Conservation (phyloP, 176 grass and related monocot genomes). For the Saccharum officinarum region DNA sequence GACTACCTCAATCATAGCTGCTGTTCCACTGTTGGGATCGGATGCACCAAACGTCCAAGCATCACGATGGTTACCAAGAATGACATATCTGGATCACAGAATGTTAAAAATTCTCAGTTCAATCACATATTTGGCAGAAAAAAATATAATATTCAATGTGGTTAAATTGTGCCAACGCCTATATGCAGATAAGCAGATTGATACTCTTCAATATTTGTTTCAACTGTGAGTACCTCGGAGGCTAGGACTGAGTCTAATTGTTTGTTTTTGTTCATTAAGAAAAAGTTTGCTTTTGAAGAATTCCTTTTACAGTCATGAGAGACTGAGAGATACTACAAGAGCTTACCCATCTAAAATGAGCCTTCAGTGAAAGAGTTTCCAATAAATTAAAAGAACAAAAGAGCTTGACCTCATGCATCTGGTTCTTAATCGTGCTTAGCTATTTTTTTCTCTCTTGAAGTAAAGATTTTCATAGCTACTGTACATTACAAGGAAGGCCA, state of each 20-base stretch:
- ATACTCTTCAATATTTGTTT: neutral
- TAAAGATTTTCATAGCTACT: neutral
- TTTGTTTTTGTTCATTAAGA: neutral
- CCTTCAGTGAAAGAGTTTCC: neutral
- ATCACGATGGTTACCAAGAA: slow-evolving; percentile 93
- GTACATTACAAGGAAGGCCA: neutral
- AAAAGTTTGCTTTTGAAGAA: neutral
- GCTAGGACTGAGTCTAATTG: neutral
- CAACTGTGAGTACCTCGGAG: neutral
- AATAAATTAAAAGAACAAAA: no score
- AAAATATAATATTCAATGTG: neutral
- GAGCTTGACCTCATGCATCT: no score
- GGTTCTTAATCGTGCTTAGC: no score
- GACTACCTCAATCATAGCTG: slow-evolving; percentile 83
- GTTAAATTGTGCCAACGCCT: neutral
- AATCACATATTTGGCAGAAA: slow-evolving; percentile 4
- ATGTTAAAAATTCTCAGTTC: neutral
- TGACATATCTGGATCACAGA: slow-evolving; percentile 60
- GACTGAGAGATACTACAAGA: neutral
- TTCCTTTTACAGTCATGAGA: neutral
- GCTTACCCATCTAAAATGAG: neutral
- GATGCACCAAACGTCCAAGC: slow-evolving; percentile 90
- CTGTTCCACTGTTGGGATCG: slow-evolving; percentile 90
- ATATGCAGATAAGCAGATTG: neutral
- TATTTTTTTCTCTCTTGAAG: neutral